phyloP scores from a whole-genome alignment of 306 rosid species.

The Purshia tridentata region DNA sequence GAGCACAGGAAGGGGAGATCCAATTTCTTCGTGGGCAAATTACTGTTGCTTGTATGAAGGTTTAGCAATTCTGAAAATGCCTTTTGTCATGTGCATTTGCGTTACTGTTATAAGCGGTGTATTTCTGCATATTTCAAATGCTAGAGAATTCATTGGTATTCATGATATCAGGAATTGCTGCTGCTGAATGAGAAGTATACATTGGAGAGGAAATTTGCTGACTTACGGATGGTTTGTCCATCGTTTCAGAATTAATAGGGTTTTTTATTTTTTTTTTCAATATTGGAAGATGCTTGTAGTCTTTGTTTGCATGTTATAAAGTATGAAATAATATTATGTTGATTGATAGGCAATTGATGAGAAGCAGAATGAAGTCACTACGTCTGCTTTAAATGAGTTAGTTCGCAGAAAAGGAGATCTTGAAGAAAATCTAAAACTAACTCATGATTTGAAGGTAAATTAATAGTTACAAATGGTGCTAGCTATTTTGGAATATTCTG shows the following conservation, averaged over 20 bases:
- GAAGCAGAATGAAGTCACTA: slow-evolving; percentile 76
- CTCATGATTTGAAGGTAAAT: slow-evolving; percentile 79
- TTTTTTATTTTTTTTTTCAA: slow-evolving; percentile 10
- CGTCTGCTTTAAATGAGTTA: slow-evolving; percentile 77
- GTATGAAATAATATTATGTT: slow-evolving; percentile 13
- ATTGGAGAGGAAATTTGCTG: slow-evolving; percentile 79
- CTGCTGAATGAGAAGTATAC: slow-evolving; percentile 78
- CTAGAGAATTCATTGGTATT: slow-evolving; percentile 26
- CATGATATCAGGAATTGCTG: slow-evolving; percentile 67
- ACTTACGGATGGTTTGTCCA: slow-evolving; percentile 78
- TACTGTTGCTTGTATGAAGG: slow-evolving; percentile 74
- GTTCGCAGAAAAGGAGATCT: slow-evolving; percentile 79
- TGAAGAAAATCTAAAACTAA: slow-evolving; percentile 78
- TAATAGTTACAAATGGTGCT: background rate
- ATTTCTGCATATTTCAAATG: slow-evolving; percentile 11
- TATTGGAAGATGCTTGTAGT: background rate
- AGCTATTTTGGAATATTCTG: background rate
- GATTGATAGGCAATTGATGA: slow-evolving; percentile 72
- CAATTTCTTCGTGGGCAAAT: slow-evolving; percentile 76
- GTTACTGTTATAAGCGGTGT: background rate
- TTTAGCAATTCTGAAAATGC: slow-evolving; percentile 25
- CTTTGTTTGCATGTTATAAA: slow-evolving; percentile 10
- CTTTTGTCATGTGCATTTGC: background rate
- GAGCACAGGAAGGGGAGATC: slow-evolving; percentile 76
- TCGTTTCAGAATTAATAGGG: slow-evolving; percentile 24